These are phyloP conservation scores for Cucumis sativus DNA, from an alignment of 306 rosid genomes.

Conservation along the genomic window Cucumber_9930_V3 NC_026659.2:7901501-7902000, in stretches of 20 bases:
- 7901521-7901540: too few relatives aligned
- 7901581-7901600: constrained; percentile 75
- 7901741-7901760: too few relatives aligned
- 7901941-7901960: background rate
- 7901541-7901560: background rate
- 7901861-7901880: too few relatives aligned
- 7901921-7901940: background rate
- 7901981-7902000: background rate
- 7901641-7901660: background rate
- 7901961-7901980: background rate
- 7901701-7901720: background rate
- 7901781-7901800: background rate
- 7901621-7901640: background rate
- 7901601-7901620: constrained; percentile 32
- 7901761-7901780: too few relatives aligned
- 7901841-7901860: too few relatives aligned
- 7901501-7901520: too few relatives aligned
- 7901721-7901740: too few relatives aligned
- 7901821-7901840: too few relatives aligned
- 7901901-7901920: background rate
- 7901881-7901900: background rate
- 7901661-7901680: background rate
- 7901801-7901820: too few relatives aligned
- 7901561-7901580: constrained; percentile 52
- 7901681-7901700: too few relatives aligned